A percentile compares a stretch with the other conserved stretches of the same genome.
These are phyloP conservation scores for Pseudopyrenochaeta lycopersici DNA, from an alignment of 2,329 filamentous ascomycete genomes.

Conservation along the genomic window DNA sequence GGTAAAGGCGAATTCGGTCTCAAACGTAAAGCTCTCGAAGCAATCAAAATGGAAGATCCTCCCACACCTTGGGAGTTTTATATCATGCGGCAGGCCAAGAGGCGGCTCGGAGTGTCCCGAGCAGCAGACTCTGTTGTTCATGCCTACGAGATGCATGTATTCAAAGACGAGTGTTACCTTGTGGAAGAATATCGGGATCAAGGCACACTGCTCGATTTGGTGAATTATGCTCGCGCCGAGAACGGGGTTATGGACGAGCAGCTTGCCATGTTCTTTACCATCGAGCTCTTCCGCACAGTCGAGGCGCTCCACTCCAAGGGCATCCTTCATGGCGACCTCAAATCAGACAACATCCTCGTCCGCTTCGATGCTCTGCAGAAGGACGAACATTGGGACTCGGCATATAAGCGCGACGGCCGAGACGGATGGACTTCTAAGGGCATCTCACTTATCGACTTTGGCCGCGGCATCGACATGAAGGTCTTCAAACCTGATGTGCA, in stretches of 20 bases:
- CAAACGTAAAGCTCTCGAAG: slow-evolving; percentile 72
- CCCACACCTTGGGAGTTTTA: slow-evolving; percentile 95
- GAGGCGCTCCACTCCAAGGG: slow-evolving; percentile 83
- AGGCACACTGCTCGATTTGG: slow-evolving; percentile 91
- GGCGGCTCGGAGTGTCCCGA: slow-evolving; percentile 75
- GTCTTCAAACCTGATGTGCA: slow-evolving; percentile 78
- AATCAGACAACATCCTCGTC: slow-evolving; percentile 93
- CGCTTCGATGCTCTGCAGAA: slow-evolving; percentile 70
- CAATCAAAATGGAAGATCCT: slow-evolving; percentile 93
- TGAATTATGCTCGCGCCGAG: slow-evolving; percentile 84
- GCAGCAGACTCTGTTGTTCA: slow-evolving; percentile 80
- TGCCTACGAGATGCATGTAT: slow-evolving; percentile 91
- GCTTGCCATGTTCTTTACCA: slow-evolving; percentile 92
- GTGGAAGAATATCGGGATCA: slow-evolving; percentile 88
- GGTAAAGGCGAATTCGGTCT: slow-evolving; percentile 69
- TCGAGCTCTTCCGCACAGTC: slow-evolving; percentile 89
- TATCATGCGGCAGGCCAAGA: slow-evolving; percentile 85
- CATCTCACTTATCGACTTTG: slow-evolving; percentile 91
- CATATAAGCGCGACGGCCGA: slow-evolving; percentile 77
- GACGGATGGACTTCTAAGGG: slow-evolving; percentile 84
- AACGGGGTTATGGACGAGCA: slow-evolving; percentile 84
- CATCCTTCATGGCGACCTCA: slow-evolving; percentile 91
- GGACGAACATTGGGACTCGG: slow-evolving; percentile 62
- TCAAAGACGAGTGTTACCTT: slow-evolving; percentile 87
- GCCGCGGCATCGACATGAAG: slow-evolving; percentile 91